These are phyloP conservation scores for Telfairia occidentalis DNA, from an alignment of 331 rosid species.

Conservation along the genomic window DNA sequence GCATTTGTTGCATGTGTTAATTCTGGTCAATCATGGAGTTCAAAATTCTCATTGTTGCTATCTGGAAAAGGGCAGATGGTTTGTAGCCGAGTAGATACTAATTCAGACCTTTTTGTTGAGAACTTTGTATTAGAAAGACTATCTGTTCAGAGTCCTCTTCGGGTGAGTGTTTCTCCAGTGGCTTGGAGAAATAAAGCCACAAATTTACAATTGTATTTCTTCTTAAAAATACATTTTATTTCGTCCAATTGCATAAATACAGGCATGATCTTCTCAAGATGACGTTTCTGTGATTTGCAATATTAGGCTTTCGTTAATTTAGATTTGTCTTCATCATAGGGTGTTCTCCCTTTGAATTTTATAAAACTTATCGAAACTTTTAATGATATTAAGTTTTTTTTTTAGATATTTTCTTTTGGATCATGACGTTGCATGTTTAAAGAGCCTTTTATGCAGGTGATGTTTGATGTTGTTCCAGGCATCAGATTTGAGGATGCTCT, in stretches of 20 bases:
- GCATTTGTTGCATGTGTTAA: slow-evolving; percentile 82
- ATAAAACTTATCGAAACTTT: neutral
- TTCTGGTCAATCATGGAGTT: slow-evolving; percentile 81
- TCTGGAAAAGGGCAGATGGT: slow-evolving; percentile 50
- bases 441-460: slow-evolving; percentile 51
- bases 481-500: slow-evolving; percentile 82
- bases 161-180: slow-evolving; percentile 42
- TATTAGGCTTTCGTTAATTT: neutral
- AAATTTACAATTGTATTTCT: neutral
- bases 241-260: neutral
- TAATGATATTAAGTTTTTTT: neutral
- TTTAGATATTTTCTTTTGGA: neutral
- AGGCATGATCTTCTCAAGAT: neutral
- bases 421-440: slow-evolving; percentile 14
- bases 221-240: neutral
- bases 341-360: neutral
- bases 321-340: neutral
- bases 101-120: slow-evolving; percentile 75
- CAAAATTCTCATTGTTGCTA: slow-evolving; percentile 53
- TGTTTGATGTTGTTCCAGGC: slow-evolving; percentile 95
- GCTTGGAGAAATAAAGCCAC: slow-evolving; percentile 7
- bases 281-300: neutral
- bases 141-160: slow-evolving; percentile 89
- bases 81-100: slow-evolving; percentile 34
- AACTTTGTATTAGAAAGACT: slow-evolving; percentile 93